Evolutionary conservation across 768 basidiomycete species (phyloP), one percentile per base, ranked within the genome.

Genomic region (Pulveroboletus ravenelii): DNA sequence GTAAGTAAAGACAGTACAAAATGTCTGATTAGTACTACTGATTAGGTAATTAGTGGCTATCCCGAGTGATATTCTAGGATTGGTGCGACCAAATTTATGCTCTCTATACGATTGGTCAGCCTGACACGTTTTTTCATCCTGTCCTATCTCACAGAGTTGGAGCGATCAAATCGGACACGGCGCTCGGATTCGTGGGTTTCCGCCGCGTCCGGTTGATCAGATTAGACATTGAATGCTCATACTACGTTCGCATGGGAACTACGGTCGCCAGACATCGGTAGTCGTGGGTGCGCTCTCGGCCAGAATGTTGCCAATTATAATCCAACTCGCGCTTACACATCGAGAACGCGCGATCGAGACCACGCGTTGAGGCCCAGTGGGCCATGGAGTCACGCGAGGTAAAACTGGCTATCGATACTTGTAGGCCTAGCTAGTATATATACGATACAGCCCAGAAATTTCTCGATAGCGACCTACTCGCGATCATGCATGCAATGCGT

Each of bases 401-500:
- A 32, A 37, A 50, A 30, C 15, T 23, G n/a, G 9, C 8, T 45
- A 39, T 27, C 25, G 13, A 52, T 20, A 25, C n/a, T 30, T 6
- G 27, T 38, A 17, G 23, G 13, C 27, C 5, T 41, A 29, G 10
- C 20, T 32, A 34, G 18, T n/a, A 30, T 18, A 9, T 36, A 6
- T 17, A 17, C n/a, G 0, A n/a, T 36, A 37, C 27, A 25, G 18
- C 37, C 18, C 23, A 29, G 13, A 47, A 41, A 30, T 3, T 13
- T 18, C 36, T 41, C 23, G 2, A 34, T 5, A 12, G 14, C 18
- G 34, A 14, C 2, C 6, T 14, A 27, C 9, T 13, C 3, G 41
- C 6, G n/a, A 48, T 53, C 37, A 68, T 27, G 68, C 55, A 52
- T 87, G 87, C 10, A 86, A 56, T 15, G 63, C 60, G 59, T 92